These are phyloP conservation scores for Stereum hirsutum DNA, from an alignment of 1,284 basidiomycete species.

Conservation along the genomic window DNA sequence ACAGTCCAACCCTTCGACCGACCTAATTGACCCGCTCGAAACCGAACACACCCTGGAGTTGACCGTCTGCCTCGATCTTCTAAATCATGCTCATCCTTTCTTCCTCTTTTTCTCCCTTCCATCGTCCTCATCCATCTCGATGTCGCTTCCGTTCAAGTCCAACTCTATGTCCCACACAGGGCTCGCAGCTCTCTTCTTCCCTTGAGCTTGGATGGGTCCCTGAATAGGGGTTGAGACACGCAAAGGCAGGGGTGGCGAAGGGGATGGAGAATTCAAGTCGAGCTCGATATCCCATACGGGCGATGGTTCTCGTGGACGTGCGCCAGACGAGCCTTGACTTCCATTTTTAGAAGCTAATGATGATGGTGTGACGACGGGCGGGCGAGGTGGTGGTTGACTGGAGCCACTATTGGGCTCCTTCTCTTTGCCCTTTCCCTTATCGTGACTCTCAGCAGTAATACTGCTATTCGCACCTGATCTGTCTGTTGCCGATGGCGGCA, in stretches of 20 bases:
- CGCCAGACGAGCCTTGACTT: too few species aligned
- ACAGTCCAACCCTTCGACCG: too few species aligned
- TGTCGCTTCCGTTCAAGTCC: constrained; percentile 28
- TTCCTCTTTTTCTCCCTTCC: neutral
- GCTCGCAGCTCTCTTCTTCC: constrained; percentile 23
- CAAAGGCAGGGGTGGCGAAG: constrained; percentile 6
- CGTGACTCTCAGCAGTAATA: neutral
- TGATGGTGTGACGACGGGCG: constrained; percentile 7
- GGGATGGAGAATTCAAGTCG: constrained; percentile 23
- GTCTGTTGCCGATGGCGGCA: neutral
- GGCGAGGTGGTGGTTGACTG: constrained; percentile 3
- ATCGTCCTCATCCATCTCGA: constrained; percentile 10
- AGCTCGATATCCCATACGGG: constrained; percentile 41
- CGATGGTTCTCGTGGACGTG: constrained; percentile 16
- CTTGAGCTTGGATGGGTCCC: constrained; percentile 3
- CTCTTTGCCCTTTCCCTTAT: constrained; percentile 9
- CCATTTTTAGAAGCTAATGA: too few species aligned
- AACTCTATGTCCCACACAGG: constrained; percentile 58
- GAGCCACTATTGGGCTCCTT: too few species aligned
- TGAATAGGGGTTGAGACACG: constrained; percentile 2
- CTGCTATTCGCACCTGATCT: too few species aligned
- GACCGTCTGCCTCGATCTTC: too few species aligned
- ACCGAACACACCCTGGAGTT: too few species aligned
- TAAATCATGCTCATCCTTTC: neutral
- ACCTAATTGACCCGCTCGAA: too few species aligned